Percentiles rank a stretch among this genome's conserved stretches.
Evolutionary conservation across 1,284 basidiomycete genomes (phyloP).

Genomic region (Pseudozyma thailandica): DNA sequence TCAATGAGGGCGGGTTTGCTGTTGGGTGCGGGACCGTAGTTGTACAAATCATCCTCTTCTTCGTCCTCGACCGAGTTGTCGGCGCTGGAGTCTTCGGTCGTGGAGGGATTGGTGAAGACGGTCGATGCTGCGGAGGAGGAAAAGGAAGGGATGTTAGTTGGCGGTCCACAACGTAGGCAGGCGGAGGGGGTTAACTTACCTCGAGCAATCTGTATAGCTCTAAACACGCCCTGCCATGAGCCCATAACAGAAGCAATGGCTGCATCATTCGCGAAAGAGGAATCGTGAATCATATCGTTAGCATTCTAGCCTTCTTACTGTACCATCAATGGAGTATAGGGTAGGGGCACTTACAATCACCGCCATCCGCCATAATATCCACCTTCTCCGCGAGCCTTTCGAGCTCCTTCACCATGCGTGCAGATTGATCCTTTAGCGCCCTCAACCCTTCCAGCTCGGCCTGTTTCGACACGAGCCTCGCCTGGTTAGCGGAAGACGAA

Average conservation of each 20-base stretch:
- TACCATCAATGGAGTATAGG: too few relatives aligned
- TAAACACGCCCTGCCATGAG: constrained; percentile 65
- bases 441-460: constrained; percentile 62
- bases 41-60: constrained; percentile 42
- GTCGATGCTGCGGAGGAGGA: constrained; percentile 22
- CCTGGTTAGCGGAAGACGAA: constrained; percentile 45
- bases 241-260: constrained; percentile 64
- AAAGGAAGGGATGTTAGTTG: background rate
- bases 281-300: background rate
- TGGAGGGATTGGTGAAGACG: constrained; percentile 22
- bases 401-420: constrained; percentile 60
- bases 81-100: constrained; percentile 24
- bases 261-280: constrained; percentile 5
- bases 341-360: constrained; percentile 48
- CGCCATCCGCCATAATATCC: constrained; percentile 60
- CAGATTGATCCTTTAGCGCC: constrained; percentile 59
- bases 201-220: constrained; percentile 64
- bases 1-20: constrained; percentile 46
- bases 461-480: constrained; percentile 57
- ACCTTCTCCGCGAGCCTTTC: constrained; percentile 56
- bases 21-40: constrained; percentile 25
- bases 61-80: constrained; percentile 37
- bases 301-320: background rate
- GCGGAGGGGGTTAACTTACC: constrained; percentile 26
- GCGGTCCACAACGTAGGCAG: too few relatives aligned